Evolutionary conservation across 371 early-diverging fungal genomes (phyloP), one percentile per base, ranked within the genome.

Genomic region (Mucor irregularis): DNA sequence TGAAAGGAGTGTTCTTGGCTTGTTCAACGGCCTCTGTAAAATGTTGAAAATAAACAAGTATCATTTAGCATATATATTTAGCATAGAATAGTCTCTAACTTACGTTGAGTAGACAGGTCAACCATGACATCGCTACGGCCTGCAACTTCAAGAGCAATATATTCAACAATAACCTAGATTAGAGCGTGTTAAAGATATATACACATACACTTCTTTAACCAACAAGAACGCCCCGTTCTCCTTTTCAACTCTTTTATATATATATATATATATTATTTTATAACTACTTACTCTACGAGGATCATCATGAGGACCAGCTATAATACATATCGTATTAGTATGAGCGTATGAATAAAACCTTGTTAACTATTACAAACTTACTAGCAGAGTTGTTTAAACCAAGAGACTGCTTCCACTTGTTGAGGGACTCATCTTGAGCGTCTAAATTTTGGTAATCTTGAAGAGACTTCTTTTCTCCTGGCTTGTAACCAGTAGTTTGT

Each of bases 331-430:
- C 1, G 21, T 17, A 21, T 39, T 39, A 39, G 39, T 7, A n/a
- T 39, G 19, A 17, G 21, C 21, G 21, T 17, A 22, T 42, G 24
- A 8, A 17, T 31, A 25, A 47, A 11, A 25, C 6, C 22, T 1
- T 6, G 49, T 40, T 17, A 53, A 37, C n/a, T 39, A 39, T 19
- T 16, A 13, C 26, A 16, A 17, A 38, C 24, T 57, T 58, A 58
- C 58, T 29, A 61, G 73, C 62, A 42, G 73, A 59, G 16, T 62
- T 75, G 51, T 62, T 66, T 48, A 97, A 77, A 37, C 97, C 97
- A 42, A 97, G 87, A 34, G 93, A 92, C 58, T 87, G 89, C 81
- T 97, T 97, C 98, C 98, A 97, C 75, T 93, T 95, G 58, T 83
- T 78, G 47, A 97, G 84, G 21, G 96, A 94, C 74, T 95, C 95